These are phyloP conservation scores for Phaffia australis DNA, from an alignment of 768 basidiomycete genomes.

Conservation along the genomic window DNA sequence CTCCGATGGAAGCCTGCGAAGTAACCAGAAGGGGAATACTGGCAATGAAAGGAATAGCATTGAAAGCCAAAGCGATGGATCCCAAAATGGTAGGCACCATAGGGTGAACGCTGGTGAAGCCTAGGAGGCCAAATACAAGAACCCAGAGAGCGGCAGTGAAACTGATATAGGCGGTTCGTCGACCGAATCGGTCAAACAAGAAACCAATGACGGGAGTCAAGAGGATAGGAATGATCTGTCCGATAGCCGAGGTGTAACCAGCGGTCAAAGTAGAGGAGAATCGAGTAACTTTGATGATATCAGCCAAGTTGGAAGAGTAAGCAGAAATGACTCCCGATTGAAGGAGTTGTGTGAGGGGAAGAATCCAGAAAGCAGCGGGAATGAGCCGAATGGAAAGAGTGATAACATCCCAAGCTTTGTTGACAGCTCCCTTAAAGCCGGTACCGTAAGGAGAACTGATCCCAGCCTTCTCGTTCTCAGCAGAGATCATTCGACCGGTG, in stretches of 20 bases:
- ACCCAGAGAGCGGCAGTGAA: conserved; percentile 33
- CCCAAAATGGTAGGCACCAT: conserved; percentile 33
- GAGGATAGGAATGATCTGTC: conserved; percentile 35
- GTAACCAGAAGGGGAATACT: conserved; percentile 30
- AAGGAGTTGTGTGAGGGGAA: conserved; percentile 28
- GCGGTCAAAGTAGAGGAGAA: conserved; percentile 34
- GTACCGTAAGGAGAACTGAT: background rate
- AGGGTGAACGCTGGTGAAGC: conserved; percentile 34
- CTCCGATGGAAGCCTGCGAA: conserved; percentile 9
- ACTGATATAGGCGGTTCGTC: conserved; percentile 28
- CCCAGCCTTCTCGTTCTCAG: background rate
- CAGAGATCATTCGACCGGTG: conserved; percentile 20
- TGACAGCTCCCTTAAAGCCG: background rate
- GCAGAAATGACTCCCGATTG: conserved; percentile 33
- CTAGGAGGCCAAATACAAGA: conserved; percentile 34
- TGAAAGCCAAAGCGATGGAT: conserved; percentile 31
- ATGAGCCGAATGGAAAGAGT: conserved; percentile 20
- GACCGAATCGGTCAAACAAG: conserved; percentile 35
- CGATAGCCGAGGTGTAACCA: conserved; percentile 35
- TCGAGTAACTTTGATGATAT: conserved; percentile 24
- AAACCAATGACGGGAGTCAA: conserved; percentile 34
- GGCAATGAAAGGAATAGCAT: conserved; percentile 34
- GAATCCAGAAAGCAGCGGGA: conserved; percentile 26
- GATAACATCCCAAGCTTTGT: background rate
- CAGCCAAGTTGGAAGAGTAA: conserved; percentile 36